Base-by-base conservation (phyloP, 2,329 filamentous ascomycete genomes). In the Fusarium udum region DNA sequence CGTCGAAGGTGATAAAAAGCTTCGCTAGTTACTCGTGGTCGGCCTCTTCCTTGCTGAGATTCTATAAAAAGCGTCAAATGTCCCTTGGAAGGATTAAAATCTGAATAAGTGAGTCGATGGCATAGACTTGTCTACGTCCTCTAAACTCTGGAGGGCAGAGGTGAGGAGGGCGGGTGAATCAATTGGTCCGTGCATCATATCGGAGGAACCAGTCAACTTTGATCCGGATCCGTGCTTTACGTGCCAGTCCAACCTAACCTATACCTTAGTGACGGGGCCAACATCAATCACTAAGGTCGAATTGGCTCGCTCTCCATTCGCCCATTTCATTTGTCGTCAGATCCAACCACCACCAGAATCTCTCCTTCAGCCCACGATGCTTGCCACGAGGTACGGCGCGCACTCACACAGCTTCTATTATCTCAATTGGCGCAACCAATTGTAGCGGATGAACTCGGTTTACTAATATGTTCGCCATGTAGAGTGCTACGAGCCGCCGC, bases 401-500 rank as follows among this genome's bases (percentile, higher is more conserved):
- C 55, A 53, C 60, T 31, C 51, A 24, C 26, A 43, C 48, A 42
- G 18, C 53, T 65, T 16, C 36, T 40, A 9, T 26, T 37, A 26
- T 34, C 37, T 46, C 61, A 75, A 70, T 70, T 69, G 72, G n/a
- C 20, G 14, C 48, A 3, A 34, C 22, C 49, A 37, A 55, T 64
- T 53, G 56, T 62, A 22, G 26, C 24, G 34, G 31, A 60, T 58
- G 48, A 60, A 53, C 40, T 32, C 24, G 53, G 57, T n/a, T 61
- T 53, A 60, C 75, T 78, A 42, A 79, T 68, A 58, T 20, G 31
- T 42, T 34, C 52, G 32, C 43, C 53, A 39, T 68, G 67, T 73
- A 85, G 83, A 80, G 78, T 82, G 83, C 84, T 89, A 82, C 84
- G 87, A 80, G 85, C 86, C 79, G 85, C 86, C 80, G 79, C 82